A percentile compares a stretch with the other conserved stretches of the same genome.
Evolutionary conservation across 176 grass and related monocot species (phyloP).

Genomic region (Carex scoparia): DNA sequence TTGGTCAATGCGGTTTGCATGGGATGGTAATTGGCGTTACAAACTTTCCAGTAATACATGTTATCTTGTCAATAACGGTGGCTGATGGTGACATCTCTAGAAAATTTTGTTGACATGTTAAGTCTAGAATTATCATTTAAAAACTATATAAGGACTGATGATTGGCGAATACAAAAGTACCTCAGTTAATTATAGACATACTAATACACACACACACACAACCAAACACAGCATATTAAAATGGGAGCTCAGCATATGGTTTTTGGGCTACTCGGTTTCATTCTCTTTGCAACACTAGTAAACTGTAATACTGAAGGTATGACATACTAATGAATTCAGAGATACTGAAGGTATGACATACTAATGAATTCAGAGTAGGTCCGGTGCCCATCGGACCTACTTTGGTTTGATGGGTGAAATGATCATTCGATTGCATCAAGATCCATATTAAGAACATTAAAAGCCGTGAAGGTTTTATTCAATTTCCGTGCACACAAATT

Average conservation of each 20-base stretch:
- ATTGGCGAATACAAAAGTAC: background rate
- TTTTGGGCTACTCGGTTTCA: background rate
- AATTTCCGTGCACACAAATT: too few species aligned
- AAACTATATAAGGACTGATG: slow-evolving; percentile 13
- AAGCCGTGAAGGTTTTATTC: too few species aligned
- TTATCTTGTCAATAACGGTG: background rate
- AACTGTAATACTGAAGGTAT: slow-evolving; percentile 23
- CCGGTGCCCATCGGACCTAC: too few species aligned
- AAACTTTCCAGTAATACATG: background rate
- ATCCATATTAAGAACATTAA: too few species aligned
- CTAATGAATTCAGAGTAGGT: too few species aligned
- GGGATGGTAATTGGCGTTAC: background rate
- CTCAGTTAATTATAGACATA: background rate
- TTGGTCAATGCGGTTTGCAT: background rate
- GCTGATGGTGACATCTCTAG: slow-evolving; percentile 5
- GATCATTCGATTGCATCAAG: too few species aligned
- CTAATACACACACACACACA: background rate
- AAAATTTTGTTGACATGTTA: background rate
- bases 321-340: background rate
- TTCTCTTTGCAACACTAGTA: background rate
- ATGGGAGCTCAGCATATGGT: slow-evolving; percentile 10
- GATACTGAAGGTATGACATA: too few species aligned
- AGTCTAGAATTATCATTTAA: background rate
- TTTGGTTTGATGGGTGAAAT: too few species aligned
- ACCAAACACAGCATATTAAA: background rate